phyloP scores from a whole-genome alignment of 1,284 basidiomycete species.

The Boletus subluridellus region DNA sequence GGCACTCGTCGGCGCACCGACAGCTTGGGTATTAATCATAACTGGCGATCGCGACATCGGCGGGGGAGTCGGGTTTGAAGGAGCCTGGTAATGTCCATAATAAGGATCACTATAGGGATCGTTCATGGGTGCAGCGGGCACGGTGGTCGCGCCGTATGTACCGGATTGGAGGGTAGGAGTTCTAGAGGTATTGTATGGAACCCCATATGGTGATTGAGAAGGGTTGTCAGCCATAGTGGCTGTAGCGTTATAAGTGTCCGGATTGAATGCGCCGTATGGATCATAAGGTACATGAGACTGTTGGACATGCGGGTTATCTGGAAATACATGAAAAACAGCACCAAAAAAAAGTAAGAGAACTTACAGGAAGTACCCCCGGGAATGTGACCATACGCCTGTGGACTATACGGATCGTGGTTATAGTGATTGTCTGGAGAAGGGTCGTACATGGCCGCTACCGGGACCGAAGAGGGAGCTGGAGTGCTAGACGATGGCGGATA shows the following conservation, averaged over 20 bases:
- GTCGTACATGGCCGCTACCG: slow-evolving; percentile 26
- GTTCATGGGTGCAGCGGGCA: slow-evolving; percentile 33
- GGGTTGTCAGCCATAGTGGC: slow-evolving; percentile 29
- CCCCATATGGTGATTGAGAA: slow-evolving; percentile 29
- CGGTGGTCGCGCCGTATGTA: slow-evolving; percentile 50
- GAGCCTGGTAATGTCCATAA: slow-evolving; percentile 26
- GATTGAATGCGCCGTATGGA: slow-evolving; percentile 45
- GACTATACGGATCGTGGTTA: slow-evolving; percentile 33
- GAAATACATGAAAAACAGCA: not conserved
- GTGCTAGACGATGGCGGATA: slow-evolving; percentile 35
- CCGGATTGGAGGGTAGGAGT: slow-evolving; percentile 38
- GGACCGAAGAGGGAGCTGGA: slow-evolving; percentile 19
- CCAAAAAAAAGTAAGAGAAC: slow-evolving; percentile 22
- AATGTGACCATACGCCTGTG: slow-evolving; percentile 52
- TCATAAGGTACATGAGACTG: slow-evolving; percentile 51
- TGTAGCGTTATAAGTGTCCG: slow-evolving; percentile 42
- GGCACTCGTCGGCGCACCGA: slow-evolving; percentile 26
- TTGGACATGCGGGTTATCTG: slow-evolving; percentile 54
- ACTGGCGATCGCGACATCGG: slow-evolving; percentile 26
- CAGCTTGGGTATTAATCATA: slow-evolving; percentile 35
- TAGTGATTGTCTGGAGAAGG: slow-evolving; percentile 25
- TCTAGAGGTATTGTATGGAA: slow-evolving; percentile 32
- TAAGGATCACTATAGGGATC: slow-evolving; percentile 28
- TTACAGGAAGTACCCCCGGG: slow-evolving; percentile 56
- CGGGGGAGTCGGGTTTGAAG: slow-evolving; percentile 25